Percentiles rank a stretch among this genome's conserved stretches.
These are phyloP conservation scores for Aspergillus pseudonomiae DNA, from an alignment of 2,329 filamentous ascomycete species.

Conservation along the genomic window DNA sequence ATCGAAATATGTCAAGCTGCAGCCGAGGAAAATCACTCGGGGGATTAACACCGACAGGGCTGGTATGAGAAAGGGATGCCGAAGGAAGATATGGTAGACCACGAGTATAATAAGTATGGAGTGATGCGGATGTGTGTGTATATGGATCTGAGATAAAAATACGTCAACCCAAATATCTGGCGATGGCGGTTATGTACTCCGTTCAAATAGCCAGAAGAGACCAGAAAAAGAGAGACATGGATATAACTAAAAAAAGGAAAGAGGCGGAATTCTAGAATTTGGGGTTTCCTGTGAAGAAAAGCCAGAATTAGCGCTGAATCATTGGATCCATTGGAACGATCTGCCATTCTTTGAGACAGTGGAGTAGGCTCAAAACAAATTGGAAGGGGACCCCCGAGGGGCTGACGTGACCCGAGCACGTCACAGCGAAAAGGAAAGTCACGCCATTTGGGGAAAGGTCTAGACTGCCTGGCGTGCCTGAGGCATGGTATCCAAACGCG, in stretches of 20 bases:
- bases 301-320: neutral
- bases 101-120: neutral
- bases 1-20: conserved; percentile 15
- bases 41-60: conserved; percentile 13
- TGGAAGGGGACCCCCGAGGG: neutral
- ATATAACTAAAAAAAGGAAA: conserved; percentile 1
- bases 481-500: conserved; percentile 3
- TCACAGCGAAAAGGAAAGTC: conserved; percentile 1
- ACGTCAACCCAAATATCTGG: neutral
- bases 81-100: neutral
- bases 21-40: conserved; percentile 20
- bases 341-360: neutral
- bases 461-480: conserved; percentile 15
- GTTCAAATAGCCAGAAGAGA: neutral
- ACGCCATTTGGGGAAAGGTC: conserved; percentile 15
- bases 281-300: conserved; percentile 3
- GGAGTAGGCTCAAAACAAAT: neutral
- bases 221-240: neutral
- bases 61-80: conserved; percentile 13
- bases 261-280: conserved; percentile 7
- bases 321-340: neutral
- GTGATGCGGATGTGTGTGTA: neutral
- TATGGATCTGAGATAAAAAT: neutral
- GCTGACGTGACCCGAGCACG: conserved; percentile 8
- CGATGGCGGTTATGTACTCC: conserved; percentile 8